Base-by-base conservation (phyloP, 768 basidiomycete species). In the Boletus barrowsii region DNA sequence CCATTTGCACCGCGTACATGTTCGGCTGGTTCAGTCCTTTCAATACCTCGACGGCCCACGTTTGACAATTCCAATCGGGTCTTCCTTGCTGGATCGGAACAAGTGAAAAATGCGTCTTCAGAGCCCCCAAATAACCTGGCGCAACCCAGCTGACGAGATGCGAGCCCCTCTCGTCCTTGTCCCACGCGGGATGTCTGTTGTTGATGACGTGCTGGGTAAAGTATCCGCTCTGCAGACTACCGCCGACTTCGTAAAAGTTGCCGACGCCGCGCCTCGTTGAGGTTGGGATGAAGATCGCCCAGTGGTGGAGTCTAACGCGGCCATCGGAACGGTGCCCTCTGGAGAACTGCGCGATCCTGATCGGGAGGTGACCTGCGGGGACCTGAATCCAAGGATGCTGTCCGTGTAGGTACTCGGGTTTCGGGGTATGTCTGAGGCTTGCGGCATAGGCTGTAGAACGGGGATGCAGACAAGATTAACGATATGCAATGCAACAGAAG, bases 1-100 rank as follows among this genome's bases (percentile, higher is more conserved):
- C 51, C 55, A 64, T 57, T 11, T 62, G 51, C 1, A 65, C 62
- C 18, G 53, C 59, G 7, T 42, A 62, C 51, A 65, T 55, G 13
- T 58, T 20, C 15, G 42, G 36, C 1, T 54, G 24, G 22, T 53
- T 32, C 37, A 58, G 6, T 7, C 58, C 58, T 20, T n/a, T 33
- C 32, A 60, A n/a, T 5, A 37, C 57, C 13, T 54, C 53, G 7
- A 54, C 47, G 5, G 51, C 52, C 59, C 56, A 58, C 8, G 26
- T 43, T 20, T 51, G 59, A 22, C 52, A 50, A 22, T 53, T 51
- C 52, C 56, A 51, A 22, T 58, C 44, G 2, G 49, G 5, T 10
- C 42, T 33, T 5, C 49, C 46, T 8, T 51, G 51, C 40, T n/a
- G 20, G 11, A 59, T 39, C 26, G 46, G 52, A 9, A 60, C 42